Conservation (phyloP, 179 eudicot genomes). For the Spergularia azorica region DNA sequence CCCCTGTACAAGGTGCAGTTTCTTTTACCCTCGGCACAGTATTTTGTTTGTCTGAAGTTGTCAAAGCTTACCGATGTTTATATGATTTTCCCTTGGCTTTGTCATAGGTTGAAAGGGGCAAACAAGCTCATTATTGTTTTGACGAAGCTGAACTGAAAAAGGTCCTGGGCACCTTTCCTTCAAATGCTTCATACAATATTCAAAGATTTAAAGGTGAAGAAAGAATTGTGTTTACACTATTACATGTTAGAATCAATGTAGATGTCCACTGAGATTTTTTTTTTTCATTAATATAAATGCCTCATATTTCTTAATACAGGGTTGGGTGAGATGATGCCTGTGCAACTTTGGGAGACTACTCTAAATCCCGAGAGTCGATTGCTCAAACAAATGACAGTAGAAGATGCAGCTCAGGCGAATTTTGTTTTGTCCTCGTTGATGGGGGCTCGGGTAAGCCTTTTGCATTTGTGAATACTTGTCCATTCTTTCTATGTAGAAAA, state of each 20-base stretch:
- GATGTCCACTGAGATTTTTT: too few species aligned
- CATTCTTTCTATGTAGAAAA: background rate
- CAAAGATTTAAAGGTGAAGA: slow-evolving; percentile 89
- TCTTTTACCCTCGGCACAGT: slow-evolving; percentile 15
- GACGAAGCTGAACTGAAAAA: slow-evolving; percentile 72
- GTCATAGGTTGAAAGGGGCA: slow-evolving; percentile 84
- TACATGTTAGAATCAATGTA: too few species aligned
- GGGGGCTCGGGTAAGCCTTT: slow-evolving; percentile 74
- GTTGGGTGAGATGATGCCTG: slow-evolving; percentile 98
- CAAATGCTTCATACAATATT: slow-evolving; percentile 88
- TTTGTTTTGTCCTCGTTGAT: slow-evolving; percentile 87
- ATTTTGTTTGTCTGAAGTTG: background rate
- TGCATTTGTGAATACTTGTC: background rate
- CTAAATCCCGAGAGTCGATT: slow-evolving; percentile 76
- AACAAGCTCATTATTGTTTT: slow-evolving; percentile 77
- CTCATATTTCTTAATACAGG: slow-evolving; percentile 40
- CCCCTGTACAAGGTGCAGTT: slow-evolving; percentile 82
- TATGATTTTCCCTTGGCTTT: slow-evolving; percentile 16
- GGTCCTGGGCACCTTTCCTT: slow-evolving; percentile 61
- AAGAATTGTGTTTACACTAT: background rate
- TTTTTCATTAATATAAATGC: background rate
- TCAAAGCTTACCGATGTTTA: too few species aligned
- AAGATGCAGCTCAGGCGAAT: slow-evolving; percentile 91
- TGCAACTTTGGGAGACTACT: slow-evolving; percentile 93
- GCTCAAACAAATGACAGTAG: slow-evolving; percentile 76